Percentiles rank a stretch among this genome's conserved stretches.
Conservation (phyloP, 192 early-diverging fungal species). For the Podila epigama region DNA sequence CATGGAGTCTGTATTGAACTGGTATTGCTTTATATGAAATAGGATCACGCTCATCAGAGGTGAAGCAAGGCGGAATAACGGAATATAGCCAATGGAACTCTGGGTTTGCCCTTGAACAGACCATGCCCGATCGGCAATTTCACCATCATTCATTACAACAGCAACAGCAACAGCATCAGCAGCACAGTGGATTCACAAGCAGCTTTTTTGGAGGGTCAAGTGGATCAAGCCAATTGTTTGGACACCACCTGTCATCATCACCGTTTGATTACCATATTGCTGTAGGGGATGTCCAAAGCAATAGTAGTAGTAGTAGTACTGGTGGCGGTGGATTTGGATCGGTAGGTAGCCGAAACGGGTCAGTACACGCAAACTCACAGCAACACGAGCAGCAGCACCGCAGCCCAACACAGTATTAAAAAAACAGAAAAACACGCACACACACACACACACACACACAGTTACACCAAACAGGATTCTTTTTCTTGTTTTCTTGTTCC, state of each 20-base stretch:
- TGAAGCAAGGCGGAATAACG: conserved; percentile 15
- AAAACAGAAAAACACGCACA: no score
- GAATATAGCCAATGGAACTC: conserved; percentile 51
- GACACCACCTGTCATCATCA: background rate
- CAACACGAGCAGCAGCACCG: no score
- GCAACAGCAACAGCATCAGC: conserved; percentile 11
- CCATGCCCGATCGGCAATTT: conserved; percentile 8
- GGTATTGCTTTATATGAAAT: background rate
- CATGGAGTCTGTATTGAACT: background rate
- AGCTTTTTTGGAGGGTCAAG: conserved; percentile 35
- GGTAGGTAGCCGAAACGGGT: background rate
- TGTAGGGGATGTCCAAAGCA: background rate
- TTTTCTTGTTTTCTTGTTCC: no score
- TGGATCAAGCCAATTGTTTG: background rate
- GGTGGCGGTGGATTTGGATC: background rate
- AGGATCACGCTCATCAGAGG: conserved; percentile 14
- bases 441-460: no score
- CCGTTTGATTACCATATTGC: background rate
- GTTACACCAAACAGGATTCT: no score
- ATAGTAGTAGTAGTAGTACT: background rate
- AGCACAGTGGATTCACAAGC: conserved; percentile 18
- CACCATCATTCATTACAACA: conserved; percentile 9
- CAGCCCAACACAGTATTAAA: no score
- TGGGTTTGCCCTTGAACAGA: conserved; percentile 36
- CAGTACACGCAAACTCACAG: no score